Evolutionary conservation across 306 rosid genomes (phyloP), one percentile per base, ranked within the genome.

Genomic region (Rosa rugosa): DNA sequence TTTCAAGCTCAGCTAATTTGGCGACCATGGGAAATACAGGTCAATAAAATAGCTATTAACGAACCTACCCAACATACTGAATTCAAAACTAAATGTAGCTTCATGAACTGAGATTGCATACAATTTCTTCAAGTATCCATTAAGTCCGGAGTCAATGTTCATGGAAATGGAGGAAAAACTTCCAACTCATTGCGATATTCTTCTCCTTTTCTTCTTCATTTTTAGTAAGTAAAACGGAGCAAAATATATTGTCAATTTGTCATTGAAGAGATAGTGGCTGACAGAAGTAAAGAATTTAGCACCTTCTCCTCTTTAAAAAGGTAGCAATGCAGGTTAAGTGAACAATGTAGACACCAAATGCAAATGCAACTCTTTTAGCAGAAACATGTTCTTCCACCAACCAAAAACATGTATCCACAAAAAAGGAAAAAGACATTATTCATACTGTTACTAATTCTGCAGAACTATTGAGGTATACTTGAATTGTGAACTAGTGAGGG

Each of bases 361-460:
- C 11, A 6, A 67, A 67, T 40, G 25, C 18, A 41, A 23, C 62
- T 59, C 65, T 10, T 68, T 38, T 8, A 66, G 47, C 47, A 36
- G 46, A 66, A 66, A 38, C 27, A 36, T 66, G 71, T 22, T 67
- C 71, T 22, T 67, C 63, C 63, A 56, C 66, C 38, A 60, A 60
- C 36, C 20, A 11, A 69, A 69, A 69, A 10, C 7, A 11, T n/a
- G 36, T 23, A 69, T 42, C 34, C 34, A 18, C 20, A 14, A 5
- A 53, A 20, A 69, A n/a, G 36, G 36, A 53, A 0, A 22, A 68
- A 42, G 16, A 17, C 72, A 42, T 41, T 42, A 8, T 38, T 66
- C 71, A 18, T 56, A 62, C 1, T 25, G 40, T 62, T 69, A n/a
- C 5, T 42, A 69, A 11, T 42, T 44, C 73, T 20, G 11, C 40